Evolutionary conservation across 2,329 filamentous ascomycete species (phyloP).

Genomic region (Trematosphaeria pertusa): DNA sequence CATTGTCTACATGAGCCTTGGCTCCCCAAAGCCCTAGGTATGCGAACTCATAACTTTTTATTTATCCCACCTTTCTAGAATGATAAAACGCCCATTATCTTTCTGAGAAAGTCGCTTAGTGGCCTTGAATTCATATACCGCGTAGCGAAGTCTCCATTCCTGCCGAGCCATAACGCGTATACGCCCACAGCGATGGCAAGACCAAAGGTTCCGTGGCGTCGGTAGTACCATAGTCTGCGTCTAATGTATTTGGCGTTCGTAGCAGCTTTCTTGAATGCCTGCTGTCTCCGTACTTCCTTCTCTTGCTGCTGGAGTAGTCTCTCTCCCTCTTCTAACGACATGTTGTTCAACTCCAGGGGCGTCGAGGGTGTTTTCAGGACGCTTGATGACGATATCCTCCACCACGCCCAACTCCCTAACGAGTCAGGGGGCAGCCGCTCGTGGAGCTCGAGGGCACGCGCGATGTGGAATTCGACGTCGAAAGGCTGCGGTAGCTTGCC

Average conservation of each 20-base stretch:
- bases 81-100: slow-evolving; percentile 13
- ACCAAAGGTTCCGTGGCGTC: slow-evolving; percentile 64
- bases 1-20: too few species aligned
- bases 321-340: slow-evolving; percentile 71
- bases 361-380: slow-evolving; percentile 82
- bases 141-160: slow-evolving; percentile 15
- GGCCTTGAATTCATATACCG: slow-evolving; percentile 20
- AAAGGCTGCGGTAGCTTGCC: slow-evolving; percentile 85
- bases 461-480: slow-evolving; percentile 79
- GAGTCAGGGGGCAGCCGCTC: slow-evolving; percentile 72
- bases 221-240: slow-evolving; percentile 68
- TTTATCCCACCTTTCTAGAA: too few species aligned
- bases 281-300: slow-evolving; percentile 71
- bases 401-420: slow-evolving; percentile 71
- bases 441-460: slow-evolving; percentile 69
- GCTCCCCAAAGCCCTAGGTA: too few species aligned
- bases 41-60: background rate
- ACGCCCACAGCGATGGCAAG: slow-evolving; percentile 56
- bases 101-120: slow-evolving; percentile 25
- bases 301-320: slow-evolving; percentile 74
- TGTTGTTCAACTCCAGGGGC: slow-evolving; percentile 56
- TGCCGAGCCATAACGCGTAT: slow-evolving; percentile 45
- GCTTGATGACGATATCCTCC: slow-evolving; percentile 73
- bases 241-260: slow-evolving; percentile 44
- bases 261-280: slow-evolving; percentile 61